Evolutionary conservation across 768 basidiomycete species (phyloP).

Genomic region (Tylopilus rubrobrunneus): DNA sequence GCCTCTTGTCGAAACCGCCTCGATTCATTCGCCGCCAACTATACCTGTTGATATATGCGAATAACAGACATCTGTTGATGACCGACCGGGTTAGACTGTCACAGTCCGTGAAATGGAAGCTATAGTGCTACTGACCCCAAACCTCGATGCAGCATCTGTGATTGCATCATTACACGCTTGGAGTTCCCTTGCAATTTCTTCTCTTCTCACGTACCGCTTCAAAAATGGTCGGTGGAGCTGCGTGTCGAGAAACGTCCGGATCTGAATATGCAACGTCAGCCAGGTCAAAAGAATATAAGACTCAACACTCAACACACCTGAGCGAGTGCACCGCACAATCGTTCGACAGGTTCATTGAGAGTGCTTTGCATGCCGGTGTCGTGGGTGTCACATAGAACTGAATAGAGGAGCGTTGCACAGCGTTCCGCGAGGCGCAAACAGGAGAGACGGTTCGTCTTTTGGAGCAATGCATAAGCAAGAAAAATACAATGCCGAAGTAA

Average conservation of each 20-base stretch:
- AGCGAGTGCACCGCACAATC: conserved; percentile 35
- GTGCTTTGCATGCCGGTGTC: conserved; percentile 53
- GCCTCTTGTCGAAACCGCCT: conserved; percentile 20
- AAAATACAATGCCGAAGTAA: not conserved
- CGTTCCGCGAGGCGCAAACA: conserved; percentile 71
- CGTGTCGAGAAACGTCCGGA: conserved; percentile 52
- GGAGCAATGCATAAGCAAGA: not conserved
- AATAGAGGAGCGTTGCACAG: conserved; percentile 65
- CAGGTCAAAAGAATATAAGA: not conserved
- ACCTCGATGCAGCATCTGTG: conserved; percentile 38
- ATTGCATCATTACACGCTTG: conserved; percentile 48
- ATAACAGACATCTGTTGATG: conserved; percentile 40
- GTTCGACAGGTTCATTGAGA: conserved; percentile 44
- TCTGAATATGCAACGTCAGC: conserved; percentile 27
- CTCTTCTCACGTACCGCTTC: conserved; percentile 72
- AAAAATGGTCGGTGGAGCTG: conserved; percentile 69
- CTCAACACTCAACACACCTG: conserved; percentile 36
- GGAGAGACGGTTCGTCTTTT: conserved; percentile 61
- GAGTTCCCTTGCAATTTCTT: conserved; percentile 59
- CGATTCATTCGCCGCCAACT: conserved; percentile 32
- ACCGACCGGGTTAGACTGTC: not conserved
- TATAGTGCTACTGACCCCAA: conserved; percentile 16
- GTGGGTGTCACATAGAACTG: conserved; percentile 56
- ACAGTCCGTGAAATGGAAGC: not conserved
- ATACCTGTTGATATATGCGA: conserved; percentile 50